Evolutionary conservation across 148 eudicot species (phyloP).

Genomic region (Heliosperma pusillum): DNA sequence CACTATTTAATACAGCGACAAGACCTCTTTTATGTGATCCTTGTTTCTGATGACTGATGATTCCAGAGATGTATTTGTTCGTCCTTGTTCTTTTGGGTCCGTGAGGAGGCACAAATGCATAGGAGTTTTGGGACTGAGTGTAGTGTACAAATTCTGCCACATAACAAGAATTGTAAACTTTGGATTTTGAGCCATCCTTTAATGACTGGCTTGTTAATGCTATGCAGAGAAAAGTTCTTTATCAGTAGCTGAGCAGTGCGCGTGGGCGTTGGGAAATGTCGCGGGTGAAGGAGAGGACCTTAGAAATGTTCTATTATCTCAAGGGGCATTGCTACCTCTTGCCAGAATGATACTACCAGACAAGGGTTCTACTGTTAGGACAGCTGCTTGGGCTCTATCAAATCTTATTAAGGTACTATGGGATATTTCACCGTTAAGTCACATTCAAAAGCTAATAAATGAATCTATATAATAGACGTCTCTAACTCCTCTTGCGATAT

Average conservation of each 20-base stretch:
- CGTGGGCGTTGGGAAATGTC: constrained; percentile 99
- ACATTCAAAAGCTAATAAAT: neutral
- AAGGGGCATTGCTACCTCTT: constrained; percentile 89
- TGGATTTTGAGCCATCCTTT: neutral
- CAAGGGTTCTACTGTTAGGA: constrained; percentile 89
- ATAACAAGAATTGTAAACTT: neutral
- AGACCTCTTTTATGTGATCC: neutral
- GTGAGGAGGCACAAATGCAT: neutral
- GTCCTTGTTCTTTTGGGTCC: neutral
- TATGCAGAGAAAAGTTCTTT: constrained; percentile 69
- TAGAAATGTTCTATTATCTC: constrained; percentile 71
- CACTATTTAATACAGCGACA: neutral
- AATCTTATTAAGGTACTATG: constrained; percentile 88
- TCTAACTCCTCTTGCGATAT: neutral
- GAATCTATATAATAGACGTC: neutral
- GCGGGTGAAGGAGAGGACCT: constrained; percentile 97
- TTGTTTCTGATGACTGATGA: neutral
- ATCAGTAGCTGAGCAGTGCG: constrained; percentile 97
- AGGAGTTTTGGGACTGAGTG: neutral
- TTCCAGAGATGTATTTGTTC: neutral
- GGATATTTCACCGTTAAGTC: constrained; percentile 6
- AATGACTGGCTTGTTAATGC: neutral
- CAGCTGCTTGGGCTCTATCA: constrained; percentile 98
- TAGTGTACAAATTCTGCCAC: neutral
- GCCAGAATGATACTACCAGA: constrained; percentile 92